A percentile compares a stretch with the other conserved stretches of the same genome.
Evolutionary conservation across 306 rosid genomes (phyloP).

Genomic region (Astragalus membranaceus): DNA sequence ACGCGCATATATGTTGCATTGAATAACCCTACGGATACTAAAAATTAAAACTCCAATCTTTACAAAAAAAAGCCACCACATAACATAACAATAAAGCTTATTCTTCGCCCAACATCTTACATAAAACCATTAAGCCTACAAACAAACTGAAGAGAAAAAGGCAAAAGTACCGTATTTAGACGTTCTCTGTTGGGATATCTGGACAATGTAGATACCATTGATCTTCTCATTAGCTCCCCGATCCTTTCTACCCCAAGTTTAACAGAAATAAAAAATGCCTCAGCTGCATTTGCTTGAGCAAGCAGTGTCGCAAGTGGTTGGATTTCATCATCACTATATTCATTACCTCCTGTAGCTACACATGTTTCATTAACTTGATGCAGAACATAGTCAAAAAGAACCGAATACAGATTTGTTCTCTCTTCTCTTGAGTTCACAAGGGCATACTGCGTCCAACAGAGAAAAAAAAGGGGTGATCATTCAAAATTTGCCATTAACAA

Average conservation of each 20-base stretch:
- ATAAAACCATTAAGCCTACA: neutral
- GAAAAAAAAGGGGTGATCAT: neutral
- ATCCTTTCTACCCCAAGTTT: conserved; percentile 87
- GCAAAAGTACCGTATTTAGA: conserved; percentile 54
- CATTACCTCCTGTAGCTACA: conserved; percentile 54
- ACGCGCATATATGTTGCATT: neutral
- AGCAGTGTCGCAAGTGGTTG: conserved; percentile 75
- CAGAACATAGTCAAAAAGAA: conserved; percentile 80
- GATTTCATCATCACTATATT: conserved; percentile 72
- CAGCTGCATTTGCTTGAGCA: conserved; percentile 72
- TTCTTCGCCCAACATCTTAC: conserved; percentile 21
- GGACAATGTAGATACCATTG: conserved; percentile 56
- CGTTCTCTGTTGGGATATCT: conserved; percentile 72
- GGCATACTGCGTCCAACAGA: conserved; percentile 58
- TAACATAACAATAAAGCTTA: neutral
- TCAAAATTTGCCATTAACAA: neutral
- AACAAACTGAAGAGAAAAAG: neutral
- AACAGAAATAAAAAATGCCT: conserved; percentile 74
- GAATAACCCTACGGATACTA: neutral
- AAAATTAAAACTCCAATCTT: neutral
- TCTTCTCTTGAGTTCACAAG: conserved; percentile 75
- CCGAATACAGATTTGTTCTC: conserved; percentile 68
- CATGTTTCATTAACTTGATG: conserved; percentile 73
- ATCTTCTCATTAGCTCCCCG: conserved; percentile 74
- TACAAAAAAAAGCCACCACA: neutral